Evolutionary conservation across 345 rosid species (phyloP), one percentile per base, ranked within the genome.

Genomic region (Nephelium lappaceum): DNA sequence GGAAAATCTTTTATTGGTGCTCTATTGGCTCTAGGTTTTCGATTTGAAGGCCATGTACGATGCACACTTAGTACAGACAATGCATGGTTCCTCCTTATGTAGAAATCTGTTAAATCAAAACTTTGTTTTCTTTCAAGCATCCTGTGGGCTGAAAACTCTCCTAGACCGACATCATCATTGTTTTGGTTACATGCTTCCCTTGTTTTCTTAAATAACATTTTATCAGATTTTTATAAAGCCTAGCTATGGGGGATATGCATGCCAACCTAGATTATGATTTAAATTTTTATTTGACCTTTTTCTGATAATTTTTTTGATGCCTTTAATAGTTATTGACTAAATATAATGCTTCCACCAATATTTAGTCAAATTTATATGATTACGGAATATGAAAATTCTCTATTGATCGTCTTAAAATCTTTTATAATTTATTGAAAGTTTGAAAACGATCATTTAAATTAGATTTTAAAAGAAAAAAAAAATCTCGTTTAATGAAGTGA

Each of bases 41-140:
- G 25, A 27, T 51, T 66, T 21, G 64, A n/a, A 55, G 81, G 51
- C 66, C 69, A 43, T 15, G 77, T 80, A 63, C 78, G 75, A 62
- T 80, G 83, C 38, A 83, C 63, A 24, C 36, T 12, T 15, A 49
- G 19, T 49, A 11, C 55, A 67, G 51, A 78, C 19, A 61, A 43
- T 45, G 51, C 51, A 45, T 45, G 72, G 38, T 64, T 66, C 47
- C 45, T 41, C 43, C 36, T 36, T 71, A 27, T 47, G 18, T 38
- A 58, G 19, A 24, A 19, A 69, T 60, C 55, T 70, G 73, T 76
- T 62, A 53, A 73, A 71, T 77, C 81, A 73, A 65, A 25, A 14
- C 42, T 41, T 31, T 73, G 5, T 36, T 67, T 72, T 72, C 36
- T 11, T 21, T 31, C 36, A 31, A 31, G 36, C 36, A 31, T 5